Base-by-base conservation (phyloP, 2,329 filamentous ascomycete species). In the Aureobasidium musti region DNA sequence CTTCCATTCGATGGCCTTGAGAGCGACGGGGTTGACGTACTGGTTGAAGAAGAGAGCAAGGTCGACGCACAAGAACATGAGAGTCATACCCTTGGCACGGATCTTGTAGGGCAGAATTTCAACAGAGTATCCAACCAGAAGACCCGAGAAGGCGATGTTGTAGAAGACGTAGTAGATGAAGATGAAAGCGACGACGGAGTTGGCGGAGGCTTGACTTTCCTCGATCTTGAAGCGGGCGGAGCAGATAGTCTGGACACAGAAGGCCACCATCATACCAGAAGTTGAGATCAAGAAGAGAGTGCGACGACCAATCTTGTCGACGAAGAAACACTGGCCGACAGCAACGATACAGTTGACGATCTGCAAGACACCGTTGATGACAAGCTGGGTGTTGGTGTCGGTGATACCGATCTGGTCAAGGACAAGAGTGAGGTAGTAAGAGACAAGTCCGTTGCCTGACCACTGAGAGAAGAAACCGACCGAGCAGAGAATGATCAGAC, bases 281-380 rank as follows among this genome's bases (percentile, higher is more conserved):
- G 74, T 78, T 17, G 77, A 77, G 54, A 72, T 69, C 35, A 78
- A 69, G 70, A 76, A 78, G n/a, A 78, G 69, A 1, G 72, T 72
- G 5, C 76, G 72, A 13, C 76, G 72, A 19, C 76, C 76, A 35
- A 78, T 63, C 23, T 70, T 68, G 54, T 78, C 77, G 43, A 77
- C 75, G 54, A 77, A 72, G 67, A 78, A 74, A 64, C 72, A 74
- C 43, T 72, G 69, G 59, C 74, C 70, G 67, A 86, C 81, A 13
- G 86, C 85, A 6, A 84, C 81, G 52, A 88, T 81, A 7, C 83
- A 83, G 65, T 86, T 86, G 69, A 87, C 85, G 70, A 87, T 87
- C 74, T 87, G 87, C 71, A 89, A 82, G 64, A 74, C 71, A 50
- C 77, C 78, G 66, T 81, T 81, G 71, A 82, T 80, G 39, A 78